phyloP scores from a whole-genome alignment of 345 rosid species.

The Psidium guajava region DNA sequence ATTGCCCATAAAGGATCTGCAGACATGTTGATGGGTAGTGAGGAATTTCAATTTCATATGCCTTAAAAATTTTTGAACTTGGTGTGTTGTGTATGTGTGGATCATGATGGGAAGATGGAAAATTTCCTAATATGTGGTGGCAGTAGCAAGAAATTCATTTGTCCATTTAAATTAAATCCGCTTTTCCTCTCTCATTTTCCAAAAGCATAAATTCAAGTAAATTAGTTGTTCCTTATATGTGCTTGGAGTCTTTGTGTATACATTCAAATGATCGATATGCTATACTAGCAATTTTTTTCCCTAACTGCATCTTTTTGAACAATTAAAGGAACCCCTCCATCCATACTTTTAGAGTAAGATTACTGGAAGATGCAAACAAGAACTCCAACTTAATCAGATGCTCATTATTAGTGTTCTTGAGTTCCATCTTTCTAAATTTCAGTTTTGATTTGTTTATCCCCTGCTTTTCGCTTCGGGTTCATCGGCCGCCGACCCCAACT shows the following conservation, averaged over 20 bases:
- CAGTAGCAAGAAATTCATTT: not conserved
- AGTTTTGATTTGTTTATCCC: not conserved
- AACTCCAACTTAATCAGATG: not conserved
- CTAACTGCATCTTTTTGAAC: not conserved
- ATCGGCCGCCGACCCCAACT: no score
- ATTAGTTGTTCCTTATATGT: not conserved
- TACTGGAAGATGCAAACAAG: not conserved
- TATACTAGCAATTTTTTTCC: not conserved
- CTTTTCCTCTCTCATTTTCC: not conserved
- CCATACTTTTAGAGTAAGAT: not conserved
- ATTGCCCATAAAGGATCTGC: constrained; percentile 50
- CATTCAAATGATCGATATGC: not conserved
- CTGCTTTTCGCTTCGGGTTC: no score
- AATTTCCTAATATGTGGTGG: not conserved
- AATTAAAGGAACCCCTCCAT: not conserved
- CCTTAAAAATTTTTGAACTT: not conserved
- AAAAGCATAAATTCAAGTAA: not conserved
- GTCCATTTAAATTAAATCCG: not conserved
- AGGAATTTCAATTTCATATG: not conserved
- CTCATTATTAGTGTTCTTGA: not conserved
- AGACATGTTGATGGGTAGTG: constrained; percentile 3
- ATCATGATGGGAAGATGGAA: not conserved
- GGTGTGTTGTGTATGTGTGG: not conserved
- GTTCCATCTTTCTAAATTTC: not conserved
- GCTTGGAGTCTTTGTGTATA: not conserved